These are phyloP conservation scores for Obelidium mucronatum DNA, from an alignment of 192 early-diverging fungal genomes.

Conservation along the genomic window DNA sequence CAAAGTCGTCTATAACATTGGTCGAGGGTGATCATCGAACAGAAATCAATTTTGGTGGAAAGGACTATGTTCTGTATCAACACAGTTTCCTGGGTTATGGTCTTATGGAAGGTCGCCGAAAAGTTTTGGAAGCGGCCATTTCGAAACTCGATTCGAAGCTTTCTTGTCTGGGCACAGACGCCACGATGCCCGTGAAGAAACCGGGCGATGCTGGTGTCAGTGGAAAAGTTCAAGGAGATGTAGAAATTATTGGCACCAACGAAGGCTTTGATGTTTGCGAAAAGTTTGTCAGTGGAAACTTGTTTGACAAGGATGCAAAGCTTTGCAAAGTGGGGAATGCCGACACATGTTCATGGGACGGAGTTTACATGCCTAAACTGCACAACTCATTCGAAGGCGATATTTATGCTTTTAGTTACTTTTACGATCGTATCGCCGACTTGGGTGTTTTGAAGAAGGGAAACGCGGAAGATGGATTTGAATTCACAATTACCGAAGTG, in stretches of 20 bases:
- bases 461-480: slow-evolving; percentile 41
- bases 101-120: slow-evolving; percentile 82
- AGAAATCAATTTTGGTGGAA: slow-evolving; percentile 72
- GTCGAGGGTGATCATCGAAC: slow-evolving; percentile 77
- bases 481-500: slow-evolving; percentile 77
- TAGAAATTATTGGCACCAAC: slow-evolving; percentile 48
- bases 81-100: slow-evolving; percentile 96
- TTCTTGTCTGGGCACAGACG: slow-evolving; percentile 69
- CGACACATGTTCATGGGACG: slow-evolving; percentile 87
- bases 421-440: slow-evolving; percentile 79
- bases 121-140: slow-evolving; percentile 65
- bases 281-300: slow-evolving; percentile 58
- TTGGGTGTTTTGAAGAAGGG: slow-evolving; percentile 34
- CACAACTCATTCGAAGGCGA: slow-evolving; percentile 74
- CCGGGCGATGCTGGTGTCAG: slow-evolving; percentile 51
- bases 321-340: slow-evolving; percentile 34
- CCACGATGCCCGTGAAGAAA: slow-evolving; percentile 19
- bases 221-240: slow-evolving; percentile 12
- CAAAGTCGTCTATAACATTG: slow-evolving; percentile 43
- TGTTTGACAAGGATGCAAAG: slow-evolving; percentile 80
- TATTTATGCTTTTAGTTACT: slow-evolving; percentile 95
- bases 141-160: slow-evolving; percentile 33
- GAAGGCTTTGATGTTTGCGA: slow-evolving; percentile 62
- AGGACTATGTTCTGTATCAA: slow-evolving; percentile 87
- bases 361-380: slow-evolving; percentile 89